Conservation (phyloP, 2,329 filamentous ascomycete species). For the Fusarium cicatricum region DNA sequence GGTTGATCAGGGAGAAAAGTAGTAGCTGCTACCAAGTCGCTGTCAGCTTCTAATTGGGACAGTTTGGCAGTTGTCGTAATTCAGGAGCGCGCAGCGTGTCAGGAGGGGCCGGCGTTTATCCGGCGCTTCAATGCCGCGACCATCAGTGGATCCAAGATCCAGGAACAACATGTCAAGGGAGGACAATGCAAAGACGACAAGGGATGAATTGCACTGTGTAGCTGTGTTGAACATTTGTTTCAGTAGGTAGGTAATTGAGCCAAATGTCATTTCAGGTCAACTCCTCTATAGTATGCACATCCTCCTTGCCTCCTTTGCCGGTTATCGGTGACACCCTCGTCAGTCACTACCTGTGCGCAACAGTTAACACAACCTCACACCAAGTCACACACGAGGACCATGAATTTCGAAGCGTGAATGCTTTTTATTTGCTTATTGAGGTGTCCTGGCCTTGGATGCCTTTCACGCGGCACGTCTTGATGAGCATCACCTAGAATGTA, state of each 20-base stretch:
- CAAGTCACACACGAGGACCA: not conserved
- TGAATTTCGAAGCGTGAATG: conserved; percentile 32
- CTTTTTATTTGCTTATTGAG: conserved; percentile 30
- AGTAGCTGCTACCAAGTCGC: conserved; percentile 20
- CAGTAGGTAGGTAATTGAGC: too few relatives aligned
- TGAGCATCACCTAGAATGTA: conserved; percentile 50
- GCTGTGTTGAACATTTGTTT: too few relatives aligned
- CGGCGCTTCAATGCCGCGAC: conserved; percentile 17
- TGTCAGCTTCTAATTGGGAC: conserved; percentile 38
- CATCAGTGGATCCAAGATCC: conserved; percentile 24
- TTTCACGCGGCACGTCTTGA: conserved; percentile 32
- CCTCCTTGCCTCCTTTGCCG: too few relatives aligned
- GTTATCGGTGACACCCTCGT: too few relatives aligned
- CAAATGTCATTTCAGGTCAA: too few relatives aligned
- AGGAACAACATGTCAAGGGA: conserved; percentile 2
- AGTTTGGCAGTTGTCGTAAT: conserved; percentile 47
- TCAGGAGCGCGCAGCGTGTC: conserved; percentile 40
- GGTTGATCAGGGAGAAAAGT: conserved; percentile 14
- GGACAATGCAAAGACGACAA: not conserved
- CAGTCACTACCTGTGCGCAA: too few relatives aligned
- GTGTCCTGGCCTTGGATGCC: conserved; percentile 29
- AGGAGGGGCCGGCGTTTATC: conserved; percentile 36
- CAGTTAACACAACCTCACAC: not conserved
- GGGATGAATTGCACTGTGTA: too few relatives aligned
- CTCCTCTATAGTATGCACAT: too few relatives aligned